Base-by-base conservation (phyloP, 108 stramenopile species). In the Chaetoceros muelleri region DNA sequence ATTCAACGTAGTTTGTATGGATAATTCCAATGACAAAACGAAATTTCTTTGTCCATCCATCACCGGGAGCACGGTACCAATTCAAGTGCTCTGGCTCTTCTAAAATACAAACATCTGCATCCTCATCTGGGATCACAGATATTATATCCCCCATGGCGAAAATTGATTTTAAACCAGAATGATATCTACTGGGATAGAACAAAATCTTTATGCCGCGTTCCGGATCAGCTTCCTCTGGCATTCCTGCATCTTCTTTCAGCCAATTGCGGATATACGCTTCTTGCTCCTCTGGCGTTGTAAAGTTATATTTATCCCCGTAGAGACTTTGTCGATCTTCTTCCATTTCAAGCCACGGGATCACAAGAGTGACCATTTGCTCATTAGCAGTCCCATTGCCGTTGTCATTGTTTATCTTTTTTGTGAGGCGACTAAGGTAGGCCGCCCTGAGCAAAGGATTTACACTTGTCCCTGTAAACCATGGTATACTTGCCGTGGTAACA, bases 81-180 rank as follows among this genome's bases (percentile, higher is more conserved):
- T 94, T 94, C 19, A 85, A 58, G 61, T 90, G 89, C 58, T 91
- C 93, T 5, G 93, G 93, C 57, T 94, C 93, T 69, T 94, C 93
- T 30, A 94, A 55, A 10, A 94, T 66, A 61, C 87, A 89, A 2
- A 69, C 64, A 24, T 62, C 67, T 10, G 63, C 31, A 19, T 55
- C 62, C 17, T 70, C 64, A 46, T 71, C 67, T 28, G 63, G 59
- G 10, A 88, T 55, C 0, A 65, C 34, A 53, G 68, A 45, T 30
- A 66, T 58, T 23, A 93, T 75, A 58, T 93, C 87, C 8, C 92
- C 92, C 86, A 93, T 91, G 21, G 79, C 80, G 64, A 84, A 90
- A 19, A 90, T 77, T 22, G 70, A 74, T 21, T 84, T 77, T 29
- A 84, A 50, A 7, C 72, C 82, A 25, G 70, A 47, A 30, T 88